Evolutionary conservation across 805 yeast genomes (phyloP), one percentile per base, ranked within the genome.

Genomic region (Starmerella ratchasimensis): DNA sequence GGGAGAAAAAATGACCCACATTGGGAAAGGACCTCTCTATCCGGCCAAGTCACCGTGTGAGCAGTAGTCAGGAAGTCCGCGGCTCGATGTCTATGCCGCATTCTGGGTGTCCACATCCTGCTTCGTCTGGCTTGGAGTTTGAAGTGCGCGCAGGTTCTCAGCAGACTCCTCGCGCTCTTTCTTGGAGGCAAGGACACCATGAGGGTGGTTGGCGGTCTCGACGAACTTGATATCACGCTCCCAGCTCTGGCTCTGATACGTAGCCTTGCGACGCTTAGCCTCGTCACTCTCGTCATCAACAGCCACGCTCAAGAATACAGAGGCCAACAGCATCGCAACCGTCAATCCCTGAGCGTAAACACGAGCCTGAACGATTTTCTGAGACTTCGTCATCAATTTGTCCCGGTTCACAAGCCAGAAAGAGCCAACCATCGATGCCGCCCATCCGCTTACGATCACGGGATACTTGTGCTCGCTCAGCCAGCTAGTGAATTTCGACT

Each of bases 311-410:
- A 52, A 35, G 18, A 50, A 22, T 19, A 52, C 53, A 7, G 55
- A 39, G 14, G 73, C 80, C 38, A 82, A 59, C 46, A 82, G 63
- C 48, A 82, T 62, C 10, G 69, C 69, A 34, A 83, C 86, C 1
- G 93, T 80, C 38, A 79, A 60, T 47, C 79, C 82, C 60, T 83
- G 94, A 7, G 94, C 94, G 55, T 81, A 82, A 75, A 82, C 82
- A 72, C 94, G 77, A 23, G 93, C 93, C 58, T 79, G 86, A 21
- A 80, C 90, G 34, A 80, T 72, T 58, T 81, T 82, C 63, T 82
- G 94, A 3, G 88, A 60, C 46, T 67, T 68, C 35, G 82, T 71
- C 77, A 82, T 69, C 56, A 74, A 64, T 45, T 72, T 74, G 56
- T 82, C 94, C 47, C 69, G 71, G 63, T 80, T 75, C 34, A 80